Base-by-base conservation (phyloP, 2,329 filamentous ascomycete species). In the Cladosporium cucumerinum region DNA sequence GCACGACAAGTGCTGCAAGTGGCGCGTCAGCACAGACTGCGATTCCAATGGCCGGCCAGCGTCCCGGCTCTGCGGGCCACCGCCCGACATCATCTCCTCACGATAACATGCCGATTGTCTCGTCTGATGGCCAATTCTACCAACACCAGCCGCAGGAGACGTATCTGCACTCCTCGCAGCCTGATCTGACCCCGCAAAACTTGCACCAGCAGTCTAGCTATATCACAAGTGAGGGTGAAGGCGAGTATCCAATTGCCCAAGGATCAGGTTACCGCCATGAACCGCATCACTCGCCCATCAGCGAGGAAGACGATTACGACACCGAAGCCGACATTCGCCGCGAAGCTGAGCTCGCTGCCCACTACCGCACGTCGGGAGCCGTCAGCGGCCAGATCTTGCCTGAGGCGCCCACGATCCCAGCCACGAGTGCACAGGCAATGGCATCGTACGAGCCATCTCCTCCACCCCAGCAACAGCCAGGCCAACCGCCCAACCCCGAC, bases 181-280 rank as follows among this genome's bases (percentile, higher is more conserved):
- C 68, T 25, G 69, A 69, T 12, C 59, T 69, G 14, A 43, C 63
- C 23, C 34, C 61, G 23, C 63, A 69, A 28, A 55, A 67, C 23
- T 43, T 57, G 28, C 55, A 46, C 64, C 65, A 25, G 39, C 65
- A 26, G 25, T 65, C 26, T 65, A 79, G 77, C 25, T 78, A 75
- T 64, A 76, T 76, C 64, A 78, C 79, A 66, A 89, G 86, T 65
- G 89, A 90, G 75, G 87, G 84, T 75, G 87, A 88, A 78, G 89
- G 90, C 76, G 89, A 93, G 76, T 93, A 90, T 77, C 83, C 85
- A 67, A 84, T 87, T 69, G 86, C 89, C 25, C 36, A 57, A 52
- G 57, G 34, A 14, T 46, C 57, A 2, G 49, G 52, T 52, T 66
- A 67, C 30, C 63, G 67, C 65, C 51, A 58, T 51, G 30, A 55